Conservation (phyloP, 257 asterid species). For the Penstemon eatonii region DNA sequence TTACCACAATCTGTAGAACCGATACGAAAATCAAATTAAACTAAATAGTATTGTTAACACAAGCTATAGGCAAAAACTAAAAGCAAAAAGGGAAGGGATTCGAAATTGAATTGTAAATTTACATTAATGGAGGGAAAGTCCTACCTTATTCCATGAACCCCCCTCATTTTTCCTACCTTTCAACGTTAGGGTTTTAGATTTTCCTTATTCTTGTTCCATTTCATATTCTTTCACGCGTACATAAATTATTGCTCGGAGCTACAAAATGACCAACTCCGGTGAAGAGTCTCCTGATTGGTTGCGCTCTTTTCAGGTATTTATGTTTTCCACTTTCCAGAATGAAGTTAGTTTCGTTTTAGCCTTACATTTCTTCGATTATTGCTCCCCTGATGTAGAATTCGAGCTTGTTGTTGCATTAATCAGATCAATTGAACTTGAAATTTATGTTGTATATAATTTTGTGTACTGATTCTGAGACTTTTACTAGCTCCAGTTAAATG, state of each 20-base stretch:
- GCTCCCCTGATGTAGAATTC: not conserved
- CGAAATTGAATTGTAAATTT: too few species aligned
- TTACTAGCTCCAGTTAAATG: not conserved
- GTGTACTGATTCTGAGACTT: not conserved
- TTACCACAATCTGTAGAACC: too few species aligned
- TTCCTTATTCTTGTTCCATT: not conserved
- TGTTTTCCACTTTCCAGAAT: constrained; percentile 1
- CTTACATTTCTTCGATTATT: not conserved
- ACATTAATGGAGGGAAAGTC: constrained; percentile 26
- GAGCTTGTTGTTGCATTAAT: constrained; percentile 12
- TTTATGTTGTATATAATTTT: not conserved
- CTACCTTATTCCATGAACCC: not conserved
- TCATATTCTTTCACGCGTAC: too few species aligned
- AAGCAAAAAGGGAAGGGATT: too few species aligned
- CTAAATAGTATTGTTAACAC: too few species aligned
- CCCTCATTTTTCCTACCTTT: not conserved
- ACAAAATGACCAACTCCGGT: constrained; percentile 51
- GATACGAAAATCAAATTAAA: too few species aligned
- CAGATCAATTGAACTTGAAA: not conserved
- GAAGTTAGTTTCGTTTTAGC: not conserved
- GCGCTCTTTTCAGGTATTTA: constrained; percentile 70
- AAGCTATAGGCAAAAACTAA: too few species aligned
- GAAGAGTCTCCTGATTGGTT: constrained; percentile 94
- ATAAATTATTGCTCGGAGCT: not conserved
- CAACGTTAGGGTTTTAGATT: constrained; percentile 34